phyloP scores from a whole-genome alignment of 1,139 yeast genomes.

The Yamadazyma friedrichii region DNA sequence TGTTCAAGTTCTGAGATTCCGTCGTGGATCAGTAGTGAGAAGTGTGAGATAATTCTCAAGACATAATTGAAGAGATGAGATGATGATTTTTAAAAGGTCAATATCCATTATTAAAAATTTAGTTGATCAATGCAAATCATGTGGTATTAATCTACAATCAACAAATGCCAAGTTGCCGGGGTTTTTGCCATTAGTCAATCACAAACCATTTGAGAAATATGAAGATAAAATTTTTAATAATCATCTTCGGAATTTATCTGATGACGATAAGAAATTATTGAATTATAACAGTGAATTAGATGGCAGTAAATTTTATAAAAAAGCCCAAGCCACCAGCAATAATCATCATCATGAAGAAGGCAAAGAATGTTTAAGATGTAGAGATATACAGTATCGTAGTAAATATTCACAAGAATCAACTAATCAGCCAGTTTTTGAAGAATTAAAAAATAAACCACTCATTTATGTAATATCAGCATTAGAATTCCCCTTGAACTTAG shows the following conservation, averaged over 20 bases:
- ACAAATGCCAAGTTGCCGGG: slow-evolving; percentile 9
- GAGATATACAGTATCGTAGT: slow-evolving; percentile 47
- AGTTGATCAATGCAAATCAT: slow-evolving; percentile 12
- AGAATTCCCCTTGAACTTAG: slow-evolving; percentile 68
- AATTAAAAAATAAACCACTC: slow-evolving; percentile 22
- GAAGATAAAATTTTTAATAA: slow-evolving; percentile 26
- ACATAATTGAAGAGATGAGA: slow-evolving; percentile 1
- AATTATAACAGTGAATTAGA: slow-evolving; percentile 2
- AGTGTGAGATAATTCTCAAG: neutral
- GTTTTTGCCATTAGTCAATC: slow-evolving; percentile 8
- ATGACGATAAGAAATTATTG: slow-evolving; percentile 21
- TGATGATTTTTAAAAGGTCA: slow-evolving; percentile 2
- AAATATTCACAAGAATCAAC: slow-evolving; percentile 18
- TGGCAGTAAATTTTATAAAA: neutral
- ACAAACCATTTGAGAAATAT: slow-evolving; percentile 11
- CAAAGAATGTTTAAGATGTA: slow-evolving; percentile 52
- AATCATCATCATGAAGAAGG: neutral
- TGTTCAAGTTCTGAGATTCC: too few species aligned
- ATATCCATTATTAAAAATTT: slow-evolving; percentile 4
- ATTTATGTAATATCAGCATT: slow-evolving; percentile 62
- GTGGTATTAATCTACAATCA: slow-evolving; percentile 15
- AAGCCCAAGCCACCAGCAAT: neutral
- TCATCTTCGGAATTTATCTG: slow-evolving; percentile 17
- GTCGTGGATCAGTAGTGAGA: neutral
- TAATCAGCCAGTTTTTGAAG: neutral